phyloP scores from a whole-genome alignment of 176 grass and related monocot genomes.

The Musa itinerans region DNA sequence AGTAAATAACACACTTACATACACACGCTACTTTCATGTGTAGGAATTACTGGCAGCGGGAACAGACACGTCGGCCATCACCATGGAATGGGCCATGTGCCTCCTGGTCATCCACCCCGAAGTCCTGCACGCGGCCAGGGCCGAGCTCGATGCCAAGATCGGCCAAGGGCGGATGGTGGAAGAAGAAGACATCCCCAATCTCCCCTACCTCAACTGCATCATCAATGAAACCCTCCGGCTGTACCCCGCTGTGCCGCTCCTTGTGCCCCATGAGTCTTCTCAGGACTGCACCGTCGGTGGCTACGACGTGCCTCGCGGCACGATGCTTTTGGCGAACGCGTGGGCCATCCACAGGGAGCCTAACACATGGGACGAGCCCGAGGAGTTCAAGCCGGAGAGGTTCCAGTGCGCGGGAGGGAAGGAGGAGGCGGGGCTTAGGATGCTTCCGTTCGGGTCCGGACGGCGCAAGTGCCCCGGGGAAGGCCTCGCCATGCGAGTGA shows the following conservation, averaged over 20 bases:
- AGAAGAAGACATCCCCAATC: conserved; percentile 32
- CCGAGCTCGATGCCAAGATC: conserved; percentile 35
- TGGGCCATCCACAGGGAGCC: conserved; percentile 60
- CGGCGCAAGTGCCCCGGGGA: conserved; percentile 57
- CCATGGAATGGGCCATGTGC: conserved; percentile 11
- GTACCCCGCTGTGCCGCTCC: conserved; percentile 42
- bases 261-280: conserved; percentile 38
- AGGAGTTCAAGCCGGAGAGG: conserved; percentile 46
- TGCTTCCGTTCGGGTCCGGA: conserved; percentile 67
- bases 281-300: conserved; percentile 47
- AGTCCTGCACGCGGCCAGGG: conserved; percentile 29
- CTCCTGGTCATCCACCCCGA: conserved; percentile 57
- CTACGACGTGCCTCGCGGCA: conserved; percentile 39
- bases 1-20: too few relatives aligned
- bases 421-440: not conserved
- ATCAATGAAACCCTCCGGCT: conserved; percentile 55
- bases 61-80: not conserved
- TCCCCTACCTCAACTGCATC: conserved; percentile 47
- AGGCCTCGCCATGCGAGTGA: conserved; percentile 21
- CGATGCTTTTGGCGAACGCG: conserved; percentile 51
- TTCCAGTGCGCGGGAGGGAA: conserved; percentile 27
- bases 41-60: not conserved
- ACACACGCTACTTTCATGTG: not conserved
- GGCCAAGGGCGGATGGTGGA: conserved; percentile 27
- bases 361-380: conserved; percentile 25